Base-by-base conservation (phyloP, 805 yeast genomes). In the Saccharomycopsis sp. region DNA sequence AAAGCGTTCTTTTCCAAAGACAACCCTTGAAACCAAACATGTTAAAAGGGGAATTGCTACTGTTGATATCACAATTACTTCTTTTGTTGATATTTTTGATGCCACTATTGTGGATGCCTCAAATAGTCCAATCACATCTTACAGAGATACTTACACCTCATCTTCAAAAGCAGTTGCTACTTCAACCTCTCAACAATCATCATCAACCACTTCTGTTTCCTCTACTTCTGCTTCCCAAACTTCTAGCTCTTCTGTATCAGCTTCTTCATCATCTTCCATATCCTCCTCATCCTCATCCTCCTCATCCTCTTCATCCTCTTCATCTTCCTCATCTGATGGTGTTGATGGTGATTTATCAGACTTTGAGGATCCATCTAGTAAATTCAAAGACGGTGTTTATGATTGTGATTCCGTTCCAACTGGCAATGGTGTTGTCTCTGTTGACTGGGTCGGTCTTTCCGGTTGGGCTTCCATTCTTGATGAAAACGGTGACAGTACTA, bases 361-460 rank as follows among this genome's bases (percentile, higher is more conserved):
- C 39, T 76, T 62, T 55, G 53, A 62, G 12, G 58, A 57, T 51
- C 82, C 84, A 50, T 51, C 69, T 36, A 62, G 57, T 40, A 62
- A 64, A 46, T 80, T 81, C 58, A 65, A 67, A 55, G 95, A 86
- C 57, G 95, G 95, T 57, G 66, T 62, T 29, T 55, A 74, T 53
- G 60, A 69, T 46, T 86, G 95, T 68, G 59, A 69, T 45, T 4
- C 42, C 1, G 81, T 86, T 72, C 94, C 89, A 57, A 57, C 74
- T 36, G 94, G 89, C 47, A 72, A 82, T 56, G 95, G 95, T 69
- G 94, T 86, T 46, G 66, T 85, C 54, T 62, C 85, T 21, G 65
- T 84, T 34, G 79, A 78, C 64, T 69, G 70, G 69, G 69, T 79
- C 36, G 82, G 78, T 28, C 74, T 75, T 49, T 94, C 92, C 50